Conservation (phyloP, 345 rosid species). For the Hevea brasiliensis region DNA sequence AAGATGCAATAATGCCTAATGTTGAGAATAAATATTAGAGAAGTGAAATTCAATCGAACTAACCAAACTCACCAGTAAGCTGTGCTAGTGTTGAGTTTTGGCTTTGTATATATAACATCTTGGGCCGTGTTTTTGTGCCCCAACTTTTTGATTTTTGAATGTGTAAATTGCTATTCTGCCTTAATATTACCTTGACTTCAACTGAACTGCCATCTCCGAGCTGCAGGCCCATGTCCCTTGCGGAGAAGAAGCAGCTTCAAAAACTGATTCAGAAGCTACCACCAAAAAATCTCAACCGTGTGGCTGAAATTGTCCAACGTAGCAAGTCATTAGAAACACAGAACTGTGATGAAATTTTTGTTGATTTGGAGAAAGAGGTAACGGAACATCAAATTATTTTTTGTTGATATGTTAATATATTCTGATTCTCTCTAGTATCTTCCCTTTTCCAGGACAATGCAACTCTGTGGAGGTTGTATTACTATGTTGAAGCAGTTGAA, state of each 20-base stretch:
- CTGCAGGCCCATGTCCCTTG: conserved; percentile 50
- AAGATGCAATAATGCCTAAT: background rate
- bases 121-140: background rate
- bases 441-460: conserved; percentile 43
- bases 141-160: background rate
- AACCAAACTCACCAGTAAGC: background rate
- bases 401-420: background rate
- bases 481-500: conserved; percentile 46
- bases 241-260: conserved; percentile 50
- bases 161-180: background rate
- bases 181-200: conserved; percentile 1
- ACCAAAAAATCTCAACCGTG: conserved; percentile 40
- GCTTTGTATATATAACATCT: background rate
- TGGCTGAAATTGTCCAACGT: conserved; percentile 42
- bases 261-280: conserved; percentile 52
- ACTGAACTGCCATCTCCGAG: conserved; percentile 13
- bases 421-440: conserved; percentile 1
- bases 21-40: background rate
- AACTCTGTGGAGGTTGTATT: conserved; percentile 58
- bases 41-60: background rate
- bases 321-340: conserved; percentile 16
- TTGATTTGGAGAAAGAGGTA: conserved; percentile 53
- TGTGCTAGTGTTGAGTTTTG: background rate
- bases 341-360: conserved; percentile 30
- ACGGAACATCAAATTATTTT: background rate